Base-by-base conservation (phyloP, 140 eudicot species). In the Stevia rebaudiana region DNA sequence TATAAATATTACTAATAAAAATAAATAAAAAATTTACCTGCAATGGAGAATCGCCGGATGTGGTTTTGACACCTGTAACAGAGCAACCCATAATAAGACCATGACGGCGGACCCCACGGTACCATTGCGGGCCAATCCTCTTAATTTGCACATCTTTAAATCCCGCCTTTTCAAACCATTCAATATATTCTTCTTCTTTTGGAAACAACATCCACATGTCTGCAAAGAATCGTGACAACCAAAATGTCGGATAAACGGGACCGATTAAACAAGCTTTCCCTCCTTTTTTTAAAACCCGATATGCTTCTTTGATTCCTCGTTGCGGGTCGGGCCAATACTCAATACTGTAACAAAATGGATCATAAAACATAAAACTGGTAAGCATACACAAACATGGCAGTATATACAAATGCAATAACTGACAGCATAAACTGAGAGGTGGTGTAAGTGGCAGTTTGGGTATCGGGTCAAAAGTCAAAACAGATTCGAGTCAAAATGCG, bases 261-360 rank as follows among this genome's bases (percentile, higher is more conserved):
- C 98, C 98, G 28, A 91, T 91, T 61, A 91, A 19, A 65, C 96
- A 91, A n/a, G 96, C 98, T 61, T 87, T 91, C 33, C 98, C 98
- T 35, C 91, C 91, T 41, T 67, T 46, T 64, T 82, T 91, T 57
- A 91, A 33, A 23, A 91, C 98, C 68, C 96, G 77, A 74, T 87
- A 91, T 61, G 98, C 98, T 79, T 91, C 98, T 81, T 70, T 87
- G 72, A 91, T 79, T 60, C 98, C 98, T 58, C 96, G 81, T 72
- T 91, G 96, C 6, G 98, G 98, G 69, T 91, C 98, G 7, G 96
- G 98, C 98, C 98, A 91, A 81, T 91, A 87, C 83, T 84, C 98
- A 51, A 91, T 91, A 66, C 98, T 91, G 68, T 15, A 47, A 68
- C 17, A 12, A 69, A 43, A 63, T 1, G 51, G 44, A 4, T 28